Percentiles rank a stretch among this genome's conserved stretches.
Evolutionary conservation across 2,329 filamentous ascomycete genomes (phyloP).

Genomic region (Aspergillus fumigatiaffinis): DNA sequence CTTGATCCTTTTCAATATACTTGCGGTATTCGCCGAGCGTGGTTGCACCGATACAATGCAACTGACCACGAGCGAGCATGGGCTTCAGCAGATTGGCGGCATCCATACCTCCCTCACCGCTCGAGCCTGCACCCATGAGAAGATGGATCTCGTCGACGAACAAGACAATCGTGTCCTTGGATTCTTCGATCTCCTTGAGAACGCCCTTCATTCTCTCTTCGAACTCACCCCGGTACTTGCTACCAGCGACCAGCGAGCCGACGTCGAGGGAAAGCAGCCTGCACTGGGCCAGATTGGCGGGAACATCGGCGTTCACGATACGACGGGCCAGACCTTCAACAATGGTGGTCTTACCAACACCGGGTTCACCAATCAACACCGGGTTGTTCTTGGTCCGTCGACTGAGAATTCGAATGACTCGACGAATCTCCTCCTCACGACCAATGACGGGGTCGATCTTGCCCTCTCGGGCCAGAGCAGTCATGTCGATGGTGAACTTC

Average conservation of each 20-base stretch:
- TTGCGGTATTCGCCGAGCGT: conserved; percentile 95
- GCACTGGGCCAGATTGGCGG: conserved; percentile 90
- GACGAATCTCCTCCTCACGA: conserved; percentile 88
- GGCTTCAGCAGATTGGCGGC: conserved; percentile 96
- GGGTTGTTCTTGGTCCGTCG: conserved; percentile 98
- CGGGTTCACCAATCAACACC: conserved; percentile 93
- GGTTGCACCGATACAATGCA: conserved; percentile 97
- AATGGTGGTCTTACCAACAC: conserved; percentile 97
- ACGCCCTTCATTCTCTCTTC: conserved; percentile 99
- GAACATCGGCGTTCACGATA: conserved; percentile 95
- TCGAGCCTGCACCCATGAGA: conserved; percentile 93
- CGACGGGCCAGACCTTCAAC: conserved; percentile 93
- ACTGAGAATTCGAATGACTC: conserved; percentile 87
- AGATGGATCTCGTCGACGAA: conserved; percentile 99
- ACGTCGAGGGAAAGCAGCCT: conserved; percentile 93
- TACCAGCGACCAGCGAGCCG: conserved; percentile 89
- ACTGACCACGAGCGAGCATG: conserved; percentile 92
- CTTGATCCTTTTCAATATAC: conserved; percentile 97
- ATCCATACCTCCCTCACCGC: conserved; percentile 97
- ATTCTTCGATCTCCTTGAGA: conserved; percentile 90
- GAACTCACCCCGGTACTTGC: conserved; percentile 98
- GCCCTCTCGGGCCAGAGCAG: conserved; percentile 88
- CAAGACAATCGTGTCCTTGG: conserved; percentile 93
- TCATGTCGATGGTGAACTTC: conserved; percentile 99
- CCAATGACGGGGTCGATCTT: conserved; percentile 98